Evolutionary conservation across 306 rosid species (phyloP), one percentile per base, ranked within the genome.

Genomic region (Oxytropis ochrocephala): DNA sequence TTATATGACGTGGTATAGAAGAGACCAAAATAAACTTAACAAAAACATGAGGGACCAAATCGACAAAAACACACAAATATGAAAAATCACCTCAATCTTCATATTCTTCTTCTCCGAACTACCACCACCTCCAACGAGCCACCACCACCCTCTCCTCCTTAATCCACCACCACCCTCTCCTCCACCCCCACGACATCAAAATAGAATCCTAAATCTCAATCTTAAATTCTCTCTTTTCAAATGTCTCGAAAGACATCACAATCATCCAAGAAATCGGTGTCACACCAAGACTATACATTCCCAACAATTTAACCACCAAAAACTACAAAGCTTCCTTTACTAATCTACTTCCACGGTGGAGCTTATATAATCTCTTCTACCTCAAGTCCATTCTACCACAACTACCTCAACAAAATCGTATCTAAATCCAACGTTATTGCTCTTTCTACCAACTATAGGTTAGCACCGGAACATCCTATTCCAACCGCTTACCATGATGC

Each of bases 391-490:
- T 1, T 80, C 13, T 90, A 90, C 86, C 97, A 93, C 58, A 84
- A 75, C 79, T 68, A 85, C 75, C 87, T 88, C 77, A 93, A 80
- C 85, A 56, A 27, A 18, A 83, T 93, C 2, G 96, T 83, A 0
- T 76, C 86, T 0, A 90, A 80, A 72, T 78, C 94, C 11, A 76
- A 88, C 43, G 48, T 70, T 33, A 62, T 85, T 2, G 87, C 85
- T 5, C 59, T 88, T 47, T 90, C 97, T 0, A 85, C 88, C 8
- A 73, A 81, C 16, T 90, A 93, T 60, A 78, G 98, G 57, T 55
- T 87, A 36, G 97, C 82, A 0, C 98, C 96, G 0, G 98, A 93
- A 73, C 82, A 82, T 14, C 96, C 97, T 0, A 94, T 93, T 12
- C 96, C 96, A 0, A 16, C 81, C 0, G 91, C 97, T 0, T 85